Conservation (phyloP, 2,329 filamentous ascomycete genomes). For the Cordyceps javanica region DNA sequence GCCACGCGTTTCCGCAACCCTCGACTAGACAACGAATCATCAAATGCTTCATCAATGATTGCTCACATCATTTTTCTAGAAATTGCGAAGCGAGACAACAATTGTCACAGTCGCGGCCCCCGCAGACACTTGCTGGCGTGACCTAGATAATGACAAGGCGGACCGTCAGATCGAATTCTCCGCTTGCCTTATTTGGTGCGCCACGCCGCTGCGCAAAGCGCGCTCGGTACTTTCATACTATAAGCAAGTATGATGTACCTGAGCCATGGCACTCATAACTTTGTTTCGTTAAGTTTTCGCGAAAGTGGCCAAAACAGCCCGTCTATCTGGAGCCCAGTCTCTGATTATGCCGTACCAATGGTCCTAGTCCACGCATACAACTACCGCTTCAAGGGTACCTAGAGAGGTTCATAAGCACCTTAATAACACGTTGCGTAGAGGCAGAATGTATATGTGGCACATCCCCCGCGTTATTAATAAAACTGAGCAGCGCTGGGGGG, state of each 20-base stretch:
- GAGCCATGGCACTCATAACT: background rate
- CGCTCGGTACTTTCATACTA: background rate
- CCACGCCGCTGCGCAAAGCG: background rate
- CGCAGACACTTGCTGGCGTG: background rate
- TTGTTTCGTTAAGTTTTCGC: background rate
- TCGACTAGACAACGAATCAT: background rate
- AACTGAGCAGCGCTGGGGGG: background rate
- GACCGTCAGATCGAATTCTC: background rate
- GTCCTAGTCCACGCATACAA: background rate
- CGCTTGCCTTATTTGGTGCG: background rate
- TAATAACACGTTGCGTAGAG: slow-evolving; percentile 10
- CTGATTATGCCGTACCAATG: too few species aligned
- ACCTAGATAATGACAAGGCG: background rate
- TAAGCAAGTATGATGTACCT: background rate
- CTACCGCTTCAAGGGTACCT: background rate
- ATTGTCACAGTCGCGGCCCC: too few species aligned
- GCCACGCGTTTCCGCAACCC: background rate
- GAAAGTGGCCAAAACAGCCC: background rate
- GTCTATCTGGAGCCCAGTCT: background rate
- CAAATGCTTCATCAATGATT: background rate
- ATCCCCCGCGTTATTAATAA: background rate
- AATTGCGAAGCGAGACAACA: background rate
- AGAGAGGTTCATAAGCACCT: background rate
- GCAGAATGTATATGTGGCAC: background rate
- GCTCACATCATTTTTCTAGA: background rate